Evolutionary conservation across 2,329 filamentous ascomycete species (phyloP).

Genomic region (Pyrenophora seminiperda): DNA sequence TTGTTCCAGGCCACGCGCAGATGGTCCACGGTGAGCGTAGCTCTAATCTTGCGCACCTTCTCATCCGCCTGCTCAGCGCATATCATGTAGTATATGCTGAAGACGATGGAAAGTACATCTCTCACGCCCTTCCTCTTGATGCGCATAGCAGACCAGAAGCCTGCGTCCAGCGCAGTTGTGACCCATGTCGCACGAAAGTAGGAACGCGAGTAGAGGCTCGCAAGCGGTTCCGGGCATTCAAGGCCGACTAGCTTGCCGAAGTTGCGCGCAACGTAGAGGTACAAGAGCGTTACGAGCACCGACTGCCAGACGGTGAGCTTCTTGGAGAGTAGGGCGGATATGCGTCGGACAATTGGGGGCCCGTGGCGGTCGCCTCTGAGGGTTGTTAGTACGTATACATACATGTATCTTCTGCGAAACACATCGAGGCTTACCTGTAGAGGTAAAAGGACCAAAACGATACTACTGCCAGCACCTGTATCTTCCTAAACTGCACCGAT

Average conservation of each 20-base stretch:
- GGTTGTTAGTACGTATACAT: slow-evolving; percentile 19
- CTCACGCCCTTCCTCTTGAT: slow-evolving; percentile 80
- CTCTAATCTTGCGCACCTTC: slow-evolving; percentile 89
- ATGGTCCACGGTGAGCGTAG: slow-evolving; percentile 86
- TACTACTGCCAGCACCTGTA: slow-evolving; percentile 89
- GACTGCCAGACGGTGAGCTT: slow-evolving; percentile 88
- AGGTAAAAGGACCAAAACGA: slow-evolving; percentile 91
- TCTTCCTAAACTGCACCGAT: slow-evolving; percentile 86
- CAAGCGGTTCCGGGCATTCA: slow-evolving; percentile 89
- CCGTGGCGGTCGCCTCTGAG: slow-evolving; percentile 82
- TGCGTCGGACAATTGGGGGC: slow-evolving; percentile 71
- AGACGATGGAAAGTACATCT: slow-evolving; percentile 81
- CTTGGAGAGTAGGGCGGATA: slow-evolving; percentile 73
- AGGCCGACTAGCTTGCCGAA: slow-evolving; percentile 91
- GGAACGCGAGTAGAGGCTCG: slow-evolving; percentile 87
- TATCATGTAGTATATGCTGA: slow-evolving; percentile 88
- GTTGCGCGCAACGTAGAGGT: slow-evolving; percentile 89
- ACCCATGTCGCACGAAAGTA: slow-evolving; percentile 98
- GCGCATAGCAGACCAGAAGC: slow-evolving; percentile 98
- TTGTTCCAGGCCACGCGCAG: slow-evolving; percentile 96
- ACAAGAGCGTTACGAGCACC: slow-evolving; percentile 83
- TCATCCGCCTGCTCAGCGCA: slow-evolving; percentile 94
- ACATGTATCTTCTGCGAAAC: background rate
- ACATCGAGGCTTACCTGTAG: slow-evolving; percentile 61
- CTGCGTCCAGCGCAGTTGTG: slow-evolving; percentile 89